phyloP scores from a whole-genome alignment of 139 green algal genomes.

The Ettlia oleoabundans region DNA sequence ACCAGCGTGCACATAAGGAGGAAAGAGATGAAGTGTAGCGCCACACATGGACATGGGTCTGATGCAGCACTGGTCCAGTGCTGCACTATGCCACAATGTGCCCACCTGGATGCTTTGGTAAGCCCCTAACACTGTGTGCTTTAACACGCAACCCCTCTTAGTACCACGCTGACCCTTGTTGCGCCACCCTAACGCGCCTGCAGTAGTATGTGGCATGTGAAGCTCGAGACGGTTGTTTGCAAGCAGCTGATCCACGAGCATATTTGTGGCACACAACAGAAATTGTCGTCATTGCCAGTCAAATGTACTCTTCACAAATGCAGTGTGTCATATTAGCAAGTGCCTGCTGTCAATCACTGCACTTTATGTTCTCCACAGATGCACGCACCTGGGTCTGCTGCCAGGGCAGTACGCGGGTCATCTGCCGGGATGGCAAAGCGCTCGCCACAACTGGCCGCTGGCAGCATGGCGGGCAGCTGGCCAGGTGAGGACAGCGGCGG shows the following conservation, averaged over 20 bases:
- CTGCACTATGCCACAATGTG: too few relatives aligned
- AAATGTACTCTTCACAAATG: not conserved
- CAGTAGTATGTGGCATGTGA: not conserved
- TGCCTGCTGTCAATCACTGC: too few relatives aligned
- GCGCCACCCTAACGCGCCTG: conserved; percentile 10
- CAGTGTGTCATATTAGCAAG: not conserved
- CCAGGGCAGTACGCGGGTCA: conserved; percentile 1
- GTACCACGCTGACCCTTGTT: not conserved
- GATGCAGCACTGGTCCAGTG: too few relatives aligned
- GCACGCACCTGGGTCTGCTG: not conserved
- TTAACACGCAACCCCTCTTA: not conserved
- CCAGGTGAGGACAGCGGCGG: not conserved
- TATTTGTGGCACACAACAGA: too few relatives aligned
- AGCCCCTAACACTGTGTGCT: conserved; percentile 14
- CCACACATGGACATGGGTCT: too few relatives aligned
- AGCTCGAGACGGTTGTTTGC: too few relatives aligned
- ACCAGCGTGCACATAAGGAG: too few relatives aligned
- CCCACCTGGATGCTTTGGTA: conserved; percentile 27
- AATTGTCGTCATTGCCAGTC: not conserved
- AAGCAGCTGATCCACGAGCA: too few relatives aligned
- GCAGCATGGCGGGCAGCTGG: conserved; percentile 17
- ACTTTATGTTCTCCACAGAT: too few relatives aligned
- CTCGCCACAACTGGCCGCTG: not conserved
- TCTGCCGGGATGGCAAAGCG: conserved; percentile 6
- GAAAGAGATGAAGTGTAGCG: too few relatives aligned